Base-by-base conservation (phyloP, 2,329 filamentous ascomycete genomes). In the Fusarium keratoplasticum region DNA sequence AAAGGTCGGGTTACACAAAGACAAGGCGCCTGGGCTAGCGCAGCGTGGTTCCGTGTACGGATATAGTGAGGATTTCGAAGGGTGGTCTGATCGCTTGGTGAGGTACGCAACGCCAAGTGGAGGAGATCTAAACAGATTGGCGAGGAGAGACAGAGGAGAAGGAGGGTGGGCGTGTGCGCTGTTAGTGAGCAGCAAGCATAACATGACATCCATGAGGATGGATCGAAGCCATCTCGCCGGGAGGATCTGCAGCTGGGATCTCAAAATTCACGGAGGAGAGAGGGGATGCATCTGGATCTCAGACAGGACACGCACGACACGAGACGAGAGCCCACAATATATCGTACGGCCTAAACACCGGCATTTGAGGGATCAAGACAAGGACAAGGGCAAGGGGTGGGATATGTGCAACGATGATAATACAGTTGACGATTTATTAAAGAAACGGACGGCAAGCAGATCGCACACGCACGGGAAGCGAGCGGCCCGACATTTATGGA, bases 1-100 rank as follows among this genome's bases (percentile, higher is more conserved):
- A 74, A 74, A 74, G 71, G 71, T 74, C 71, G 61, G 68, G 71
- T 74, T 72, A 74, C 71, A 74, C 71, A 74, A 71, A 65, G 71
- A 71, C 71, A 74, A 65, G 44, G 71, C 62, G 62, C 44, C 44
- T 52, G 42, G 64, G 64, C 64, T 66, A 66, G 57, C 42, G 40
- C 22, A 33, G 42, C 54, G 63, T 69, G 57, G 57, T 33, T 44
- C 27, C 54, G 16, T 29, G 25, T 50, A 50, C 22, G 44, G 27
- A 29, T 20, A 27, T 57, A 40, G 61, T 57, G 61, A 60, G 27
- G 59, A 71, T 50, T 50, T 67, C 47, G 44, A 66, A 44, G 33
- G 54, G 71, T 74, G 71, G 71, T 58, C 71, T 74, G 71, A 74
- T 72, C 60, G 47, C 33, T 57, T 44, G 31, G 60, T 38, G 52